Conservation (phyloP, 805 yeast species). For the Priceomyces castillae region DNA sequence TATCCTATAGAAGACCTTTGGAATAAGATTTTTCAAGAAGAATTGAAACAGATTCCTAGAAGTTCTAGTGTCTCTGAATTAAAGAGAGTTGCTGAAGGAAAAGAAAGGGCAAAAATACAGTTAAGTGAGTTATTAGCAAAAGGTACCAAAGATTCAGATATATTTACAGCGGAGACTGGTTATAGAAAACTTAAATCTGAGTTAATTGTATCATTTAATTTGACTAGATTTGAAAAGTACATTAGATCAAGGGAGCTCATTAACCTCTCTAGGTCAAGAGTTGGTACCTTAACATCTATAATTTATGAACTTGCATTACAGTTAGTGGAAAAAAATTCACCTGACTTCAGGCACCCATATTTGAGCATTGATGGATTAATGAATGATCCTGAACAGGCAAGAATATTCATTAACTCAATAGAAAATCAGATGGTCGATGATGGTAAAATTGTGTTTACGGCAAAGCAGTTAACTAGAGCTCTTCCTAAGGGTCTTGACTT, state of each 20-base stretch:
- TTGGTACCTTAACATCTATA: constrained; percentile 66
- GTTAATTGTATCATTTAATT: constrained; percentile 57
- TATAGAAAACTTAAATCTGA: constrained; percentile 46
- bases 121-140: constrained; percentile 32
- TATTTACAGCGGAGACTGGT: constrained; percentile 29
- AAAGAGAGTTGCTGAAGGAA: constrained; percentile 55
- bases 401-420: constrained; percentile 21
- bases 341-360: constrained; percentile 40
- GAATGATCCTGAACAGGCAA: constrained; percentile 46
- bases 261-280: constrained; percentile 58
- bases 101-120: constrained; percentile 47
- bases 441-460: constrained; percentile 34
- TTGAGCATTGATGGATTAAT: constrained; percentile 47
- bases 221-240: constrained; percentile 64
- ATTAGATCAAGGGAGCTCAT: constrained; percentile 64
- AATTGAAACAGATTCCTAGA: constrained; percentile 35
- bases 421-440: constrained; percentile 35
- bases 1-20: constrained; percentile 39
- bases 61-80: constrained; percentile 36
- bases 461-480: constrained; percentile 30
- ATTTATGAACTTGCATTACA: constrained; percentile 60
- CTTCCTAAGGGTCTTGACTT: constrained; percentile 45
- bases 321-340: constrained; percentile 56
- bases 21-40: constrained; percentile 35
- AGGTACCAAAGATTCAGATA: constrained; percentile 24